Evolutionary conservation across 2,329 filamentous ascomycete species (phyloP).

Genomic region (Neonectria punicea): DNA sequence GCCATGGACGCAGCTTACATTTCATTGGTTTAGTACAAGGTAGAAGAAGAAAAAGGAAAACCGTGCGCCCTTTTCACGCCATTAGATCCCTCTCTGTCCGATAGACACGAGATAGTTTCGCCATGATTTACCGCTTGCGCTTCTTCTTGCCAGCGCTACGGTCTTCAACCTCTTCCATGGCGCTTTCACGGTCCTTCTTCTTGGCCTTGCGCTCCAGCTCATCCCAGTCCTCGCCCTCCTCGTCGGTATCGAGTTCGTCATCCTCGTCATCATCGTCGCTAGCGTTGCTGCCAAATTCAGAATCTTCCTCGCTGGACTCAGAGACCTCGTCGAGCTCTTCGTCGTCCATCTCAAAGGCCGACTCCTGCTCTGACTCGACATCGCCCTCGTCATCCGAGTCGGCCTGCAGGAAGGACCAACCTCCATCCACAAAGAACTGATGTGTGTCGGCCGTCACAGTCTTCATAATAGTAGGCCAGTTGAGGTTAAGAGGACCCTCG

Average conservation of each 20-base stretch:
- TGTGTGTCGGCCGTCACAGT: conserved; percentile 95
- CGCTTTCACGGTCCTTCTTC: conserved; percentile 78
- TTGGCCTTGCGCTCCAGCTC: conserved; percentile 91
- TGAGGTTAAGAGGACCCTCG: conserved; percentile 95
- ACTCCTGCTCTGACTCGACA: conserved; percentile 88
- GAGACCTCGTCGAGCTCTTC: conserved; percentile 86
- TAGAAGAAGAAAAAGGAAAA: conserved; percentile 14
- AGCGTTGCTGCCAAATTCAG: conserved; percentile 92
- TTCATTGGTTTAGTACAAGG: conserved; percentile 27
- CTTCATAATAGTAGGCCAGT: conserved; percentile 99
- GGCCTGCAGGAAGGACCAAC: conserved; percentile 90
- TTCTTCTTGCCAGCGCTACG: conserved; percentile 67
- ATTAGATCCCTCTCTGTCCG: background rate
- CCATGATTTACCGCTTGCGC: conserved; percentile 48
- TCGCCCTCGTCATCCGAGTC: conserved; percentile 88
- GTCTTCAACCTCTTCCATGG: conserved; percentile 71
- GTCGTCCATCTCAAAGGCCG: conserved; percentile 90
- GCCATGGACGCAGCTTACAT: conserved; percentile 1
- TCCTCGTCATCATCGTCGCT: conserved; percentile 78
- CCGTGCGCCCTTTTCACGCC: conserved; percentile 8
- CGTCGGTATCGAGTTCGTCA: conserved; percentile 73
- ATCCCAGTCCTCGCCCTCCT: conserved; percentile 92
- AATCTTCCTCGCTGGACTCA: conserved; percentile 82
- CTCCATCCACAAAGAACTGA: conserved; percentile 93
- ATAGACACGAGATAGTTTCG: background rate